These are phyloP conservation scores for Adenanthera pavonina DNA, from an alignment of 306 rosid genomes.

Conservation along the genomic window DNA sequence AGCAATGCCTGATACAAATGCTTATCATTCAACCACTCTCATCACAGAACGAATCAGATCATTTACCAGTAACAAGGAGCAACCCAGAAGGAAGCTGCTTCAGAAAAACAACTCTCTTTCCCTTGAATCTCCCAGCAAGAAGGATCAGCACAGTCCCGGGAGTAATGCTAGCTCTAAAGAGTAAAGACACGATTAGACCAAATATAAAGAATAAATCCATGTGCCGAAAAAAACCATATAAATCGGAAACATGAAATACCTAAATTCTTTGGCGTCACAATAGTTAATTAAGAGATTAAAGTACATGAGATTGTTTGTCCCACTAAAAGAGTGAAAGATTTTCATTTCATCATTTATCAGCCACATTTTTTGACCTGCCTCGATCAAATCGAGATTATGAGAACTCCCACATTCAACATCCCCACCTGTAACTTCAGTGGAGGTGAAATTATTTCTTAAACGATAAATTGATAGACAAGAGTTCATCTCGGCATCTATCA, in stretches of 20 bases:
- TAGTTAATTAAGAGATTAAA: neutral
- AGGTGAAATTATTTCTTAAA: no score
- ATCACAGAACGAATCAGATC: neutral
- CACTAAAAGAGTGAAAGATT: neutral
- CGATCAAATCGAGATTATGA: neutral
- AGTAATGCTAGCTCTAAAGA: slow-evolving; percentile 63
- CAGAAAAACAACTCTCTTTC: slow-evolving; percentile 72
- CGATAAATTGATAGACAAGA: no score
- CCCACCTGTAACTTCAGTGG: neutral
- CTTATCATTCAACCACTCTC: neutral
- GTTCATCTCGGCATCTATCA: neutral
- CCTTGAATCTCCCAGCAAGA: slow-evolving; percentile 79
- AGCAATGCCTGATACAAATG: neutral
- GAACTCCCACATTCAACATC: neutral
- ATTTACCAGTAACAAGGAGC: slow-evolving; percentile 73
- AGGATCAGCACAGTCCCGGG: slow-evolving; percentile 71
- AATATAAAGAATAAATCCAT: neutral
- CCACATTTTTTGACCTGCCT: neutral
- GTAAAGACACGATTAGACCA: slow-evolving; percentile 12
- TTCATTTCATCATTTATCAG: neutral
- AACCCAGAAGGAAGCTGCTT: slow-evolving; percentile 80
- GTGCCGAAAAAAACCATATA: neutral
- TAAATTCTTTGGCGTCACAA: neutral
- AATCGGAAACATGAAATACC: neutral
- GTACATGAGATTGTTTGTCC: no score